Percentiles rank a stretch among this genome's conserved stretches.
Evolutionary conservation across 1,284 basidiomycete species (phyloP).

Genomic region (Irpex lacteus): DNA sequence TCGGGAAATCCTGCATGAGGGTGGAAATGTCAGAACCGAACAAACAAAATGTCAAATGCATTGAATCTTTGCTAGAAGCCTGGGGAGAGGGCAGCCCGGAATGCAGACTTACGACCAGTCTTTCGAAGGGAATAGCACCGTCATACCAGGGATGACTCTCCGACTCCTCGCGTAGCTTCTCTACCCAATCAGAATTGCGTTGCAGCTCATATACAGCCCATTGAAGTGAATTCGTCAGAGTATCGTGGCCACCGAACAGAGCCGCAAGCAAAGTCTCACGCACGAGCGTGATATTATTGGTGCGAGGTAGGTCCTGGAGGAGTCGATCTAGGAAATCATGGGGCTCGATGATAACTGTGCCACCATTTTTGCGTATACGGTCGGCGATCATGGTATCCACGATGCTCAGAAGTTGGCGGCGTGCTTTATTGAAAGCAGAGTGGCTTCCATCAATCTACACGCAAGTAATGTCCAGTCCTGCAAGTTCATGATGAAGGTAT

Average conservation of each 20-base stretch:
- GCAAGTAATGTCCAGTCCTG: background rate
- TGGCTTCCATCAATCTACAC: background rate
- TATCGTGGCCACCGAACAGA: conserved; percentile 26
- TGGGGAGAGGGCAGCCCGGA: background rate
- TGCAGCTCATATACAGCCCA: conserved; percentile 24
- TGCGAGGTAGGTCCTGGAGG: conserved; percentile 1
- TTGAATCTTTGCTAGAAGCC: background rate
- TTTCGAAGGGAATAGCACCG: conserved; percentile 6
- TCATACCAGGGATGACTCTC: background rate
- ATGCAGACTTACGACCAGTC: background rate
- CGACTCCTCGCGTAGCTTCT: conserved; percentile 21
- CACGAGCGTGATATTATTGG: conserved; percentile 8
- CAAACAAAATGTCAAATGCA: too few species aligned
- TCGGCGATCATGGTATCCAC: conserved; percentile 8
- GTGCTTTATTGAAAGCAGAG: background rate
- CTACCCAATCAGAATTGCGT: conserved; percentile 17
- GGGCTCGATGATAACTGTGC: background rate
- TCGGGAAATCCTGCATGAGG: conserved; percentile 15
- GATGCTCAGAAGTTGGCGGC: conserved; percentile 5
- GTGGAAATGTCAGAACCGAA: background rate
- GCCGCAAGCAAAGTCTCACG: conserved; percentile 24
- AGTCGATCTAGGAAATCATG: conserved; percentile 18
- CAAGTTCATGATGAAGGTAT: background rate
- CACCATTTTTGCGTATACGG: conserved; percentile 3
- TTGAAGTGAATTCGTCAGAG: conserved; percentile 21